These are phyloP conservation scores for Lonicera japonica DNA, from an alignment of 129 eudicot species.

Conservation along the genomic window DNA sequence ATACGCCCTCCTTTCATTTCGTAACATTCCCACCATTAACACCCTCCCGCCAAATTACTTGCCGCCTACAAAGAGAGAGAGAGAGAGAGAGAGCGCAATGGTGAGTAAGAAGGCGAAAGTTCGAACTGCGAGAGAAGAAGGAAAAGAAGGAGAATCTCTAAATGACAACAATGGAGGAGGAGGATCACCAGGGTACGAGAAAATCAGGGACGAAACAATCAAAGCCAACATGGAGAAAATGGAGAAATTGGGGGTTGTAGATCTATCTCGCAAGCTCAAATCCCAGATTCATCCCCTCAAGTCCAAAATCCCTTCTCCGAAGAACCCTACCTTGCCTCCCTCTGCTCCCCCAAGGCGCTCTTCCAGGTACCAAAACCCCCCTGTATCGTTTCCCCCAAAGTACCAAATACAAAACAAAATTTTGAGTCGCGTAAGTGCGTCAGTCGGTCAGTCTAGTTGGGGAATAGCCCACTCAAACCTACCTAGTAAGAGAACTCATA, in stretches of 20 bases:
- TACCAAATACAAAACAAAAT: too few relatives aligned
- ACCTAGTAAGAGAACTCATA: too few relatives aligned
- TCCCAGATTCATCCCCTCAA: conserved; percentile 7
- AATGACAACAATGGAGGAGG: conserved; percentile 17
- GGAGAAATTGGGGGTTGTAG: conserved; percentile 55
- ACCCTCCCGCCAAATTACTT: not conserved
- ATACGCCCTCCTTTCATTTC: not conserved
- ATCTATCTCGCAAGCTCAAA: conserved; percentile 53
- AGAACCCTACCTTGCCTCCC: conserved; percentile 9
- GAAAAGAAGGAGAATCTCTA: too few relatives aligned
- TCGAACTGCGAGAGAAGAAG: conserved; percentile 12
- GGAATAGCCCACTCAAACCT: too few relatives aligned
- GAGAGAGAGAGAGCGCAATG: conserved; percentile 23
- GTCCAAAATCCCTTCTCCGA: conserved; percentile 2
- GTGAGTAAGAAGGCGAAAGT: conserved; percentile 26
- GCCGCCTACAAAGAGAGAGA: too few relatives aligned
- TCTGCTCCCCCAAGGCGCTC: conserved; percentile 55
- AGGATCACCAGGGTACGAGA: conserved; percentile 37
- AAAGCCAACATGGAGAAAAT: conserved; percentile 52
- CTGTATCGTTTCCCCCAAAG: not conserved
- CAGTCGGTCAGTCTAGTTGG: too few relatives aligned
- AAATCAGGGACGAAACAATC: conserved; percentile 53
- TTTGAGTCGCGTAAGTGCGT: too few relatives aligned
- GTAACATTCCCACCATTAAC: too few relatives aligned
- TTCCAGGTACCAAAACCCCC: conserved; percentile 28